Conservation (phyloP, 352 stramenopile species). For the Phytophthora citricola region DNA sequence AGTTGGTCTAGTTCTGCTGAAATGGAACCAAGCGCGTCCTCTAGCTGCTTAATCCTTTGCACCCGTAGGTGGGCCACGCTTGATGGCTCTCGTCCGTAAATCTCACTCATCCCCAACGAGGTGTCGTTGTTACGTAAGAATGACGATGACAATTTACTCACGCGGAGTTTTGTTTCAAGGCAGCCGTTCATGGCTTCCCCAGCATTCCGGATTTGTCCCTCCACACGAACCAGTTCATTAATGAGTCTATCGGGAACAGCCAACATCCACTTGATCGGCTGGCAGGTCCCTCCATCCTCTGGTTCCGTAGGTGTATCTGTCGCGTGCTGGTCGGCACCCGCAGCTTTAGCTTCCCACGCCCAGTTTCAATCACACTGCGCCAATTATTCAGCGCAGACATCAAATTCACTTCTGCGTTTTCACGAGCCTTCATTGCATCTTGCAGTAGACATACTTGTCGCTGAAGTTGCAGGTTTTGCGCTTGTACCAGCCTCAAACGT, state of each 20-base stretch:
- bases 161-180: conserved; percentile 45
- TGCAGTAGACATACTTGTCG: conserved; percentile 57
- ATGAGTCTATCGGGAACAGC: conserved; percentile 44
- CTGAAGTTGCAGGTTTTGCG: conserved; percentile 72
- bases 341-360: conserved; percentile 49
- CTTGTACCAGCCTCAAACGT: conserved; percentile 51
- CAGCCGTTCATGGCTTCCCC: conserved; percentile 20
- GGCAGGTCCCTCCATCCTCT: conserved; percentile 2
- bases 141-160: conserved; percentile 29
- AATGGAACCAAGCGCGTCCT: conserved; percentile 29
- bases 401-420: conserved; percentile 49
- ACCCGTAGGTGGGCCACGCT: conserved; percentile 27
- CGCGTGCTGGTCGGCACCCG: conserved; percentile 44
- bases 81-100: conserved; percentile 16
- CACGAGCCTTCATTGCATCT: conserved; percentile 37
- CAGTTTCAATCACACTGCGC: conserved; percentile 49
- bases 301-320: neutral
- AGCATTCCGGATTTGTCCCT: conserved; percentile 39
- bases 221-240: conserved; percentile 39
- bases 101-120: conserved; percentile 24
- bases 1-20: conserved; percentile 22
- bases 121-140: conserved; percentile 31
- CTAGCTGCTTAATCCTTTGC: conserved; percentile 31
- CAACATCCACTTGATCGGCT: conserved; percentile 52
- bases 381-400: conserved; percentile 46